These are phyloP conservation scores for Salisapilia sapeloensis DNA, from an alignment of 352 stramenopile genomes.

Conservation along the genomic window DNA sequence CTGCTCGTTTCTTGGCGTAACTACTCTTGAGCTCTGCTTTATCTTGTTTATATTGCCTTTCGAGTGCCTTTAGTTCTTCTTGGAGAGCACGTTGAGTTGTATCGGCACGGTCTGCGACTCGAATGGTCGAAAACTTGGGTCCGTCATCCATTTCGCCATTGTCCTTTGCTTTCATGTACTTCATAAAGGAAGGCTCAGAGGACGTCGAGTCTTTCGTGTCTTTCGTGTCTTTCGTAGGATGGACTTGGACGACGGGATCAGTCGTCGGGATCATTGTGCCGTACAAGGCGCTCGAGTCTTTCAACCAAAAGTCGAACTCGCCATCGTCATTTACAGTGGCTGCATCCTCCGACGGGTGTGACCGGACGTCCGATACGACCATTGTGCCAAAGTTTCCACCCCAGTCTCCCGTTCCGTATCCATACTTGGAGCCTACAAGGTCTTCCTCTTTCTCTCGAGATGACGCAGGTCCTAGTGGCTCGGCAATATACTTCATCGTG, in stretches of 20 bases:
- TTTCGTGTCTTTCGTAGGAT: slow-evolving; percentile 6
- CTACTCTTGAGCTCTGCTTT: slow-evolving; percentile 12
- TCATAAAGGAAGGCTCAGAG: slow-evolving; percentile 65
- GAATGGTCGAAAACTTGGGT: slow-evolving; percentile 7
- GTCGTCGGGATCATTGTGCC: slow-evolving; percentile 27
- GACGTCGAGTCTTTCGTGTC: slow-evolving; percentile 2
- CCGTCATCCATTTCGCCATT: slow-evolving; percentile 2
- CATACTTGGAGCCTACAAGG: too few species aligned
- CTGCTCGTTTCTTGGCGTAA: slow-evolving; percentile 25
- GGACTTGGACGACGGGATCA: slow-evolving; percentile 1
- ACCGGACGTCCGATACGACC: slow-evolving; percentile 5
- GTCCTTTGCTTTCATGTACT: slow-evolving; percentile 45
- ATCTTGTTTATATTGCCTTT: slow-evolving; percentile 30
- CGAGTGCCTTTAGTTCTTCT: slow-evolving; percentile 30
- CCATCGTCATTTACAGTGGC: slow-evolving; percentile 1
- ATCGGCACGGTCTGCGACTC: slow-evolving; percentile 5
- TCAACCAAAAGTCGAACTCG: neutral
- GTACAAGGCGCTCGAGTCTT: slow-evolving; percentile 34
- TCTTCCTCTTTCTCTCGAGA: slow-evolving; percentile 4
- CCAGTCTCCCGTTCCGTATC: neutral
- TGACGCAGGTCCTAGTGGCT: slow-evolving; percentile 11
- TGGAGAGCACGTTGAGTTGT: slow-evolving; percentile 10
- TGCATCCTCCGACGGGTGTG: neutral
- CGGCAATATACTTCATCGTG: slow-evolving; percentile 4
- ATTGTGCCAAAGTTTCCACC: slow-evolving; percentile 6